phyloP scores from a whole-genome alignment of 2,329 filamentous ascomycete species.

The Trichoderma koningiopsis region DNA sequence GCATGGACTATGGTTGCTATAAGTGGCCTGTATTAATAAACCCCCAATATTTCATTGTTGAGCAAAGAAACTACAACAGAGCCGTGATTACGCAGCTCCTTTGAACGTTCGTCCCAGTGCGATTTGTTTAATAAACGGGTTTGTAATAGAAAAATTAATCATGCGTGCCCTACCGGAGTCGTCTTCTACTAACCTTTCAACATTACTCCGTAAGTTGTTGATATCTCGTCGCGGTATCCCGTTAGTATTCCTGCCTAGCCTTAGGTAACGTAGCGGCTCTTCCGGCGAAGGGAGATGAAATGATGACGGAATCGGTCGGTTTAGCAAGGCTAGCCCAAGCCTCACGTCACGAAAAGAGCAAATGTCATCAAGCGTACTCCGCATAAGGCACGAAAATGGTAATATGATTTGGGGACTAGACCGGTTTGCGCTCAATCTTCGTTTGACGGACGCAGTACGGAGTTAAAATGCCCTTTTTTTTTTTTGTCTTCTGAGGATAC shows the following conservation, averaged over 20 bases:
- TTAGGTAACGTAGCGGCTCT: not conserved
- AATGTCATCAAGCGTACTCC: not conserved
- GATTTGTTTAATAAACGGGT: too few species aligned
- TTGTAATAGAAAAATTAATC: too few species aligned
- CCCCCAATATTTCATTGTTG: not conserved
- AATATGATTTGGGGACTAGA: not conserved
- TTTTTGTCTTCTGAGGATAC: not conserved
- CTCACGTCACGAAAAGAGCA: not conserved
- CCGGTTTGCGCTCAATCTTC: not conserved
- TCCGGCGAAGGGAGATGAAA: not conserved
- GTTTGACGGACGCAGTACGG: not conserved
- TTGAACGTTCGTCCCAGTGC: too few species aligned
- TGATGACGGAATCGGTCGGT: not conserved
- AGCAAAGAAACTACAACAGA: too few species aligned
- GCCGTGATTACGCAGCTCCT: too few species aligned
- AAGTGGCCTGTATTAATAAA: not conserved
- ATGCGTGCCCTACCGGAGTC: too few species aligned
- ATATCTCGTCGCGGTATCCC: not conserved
- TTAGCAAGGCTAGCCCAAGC: not conserved
- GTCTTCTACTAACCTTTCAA: too few species aligned
- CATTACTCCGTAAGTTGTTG: not conserved
- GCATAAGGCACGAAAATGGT: not conserved
- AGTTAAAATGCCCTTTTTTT: not conserved
- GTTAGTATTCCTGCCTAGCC: not conserved
- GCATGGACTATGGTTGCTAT: not conserved